A percentile compares a stretch with the other conserved stretches of the same genome.
phyloP scores from a whole-genome alignment of 805 yeast genomes.

The Blastobotrys attinorum region DNA sequence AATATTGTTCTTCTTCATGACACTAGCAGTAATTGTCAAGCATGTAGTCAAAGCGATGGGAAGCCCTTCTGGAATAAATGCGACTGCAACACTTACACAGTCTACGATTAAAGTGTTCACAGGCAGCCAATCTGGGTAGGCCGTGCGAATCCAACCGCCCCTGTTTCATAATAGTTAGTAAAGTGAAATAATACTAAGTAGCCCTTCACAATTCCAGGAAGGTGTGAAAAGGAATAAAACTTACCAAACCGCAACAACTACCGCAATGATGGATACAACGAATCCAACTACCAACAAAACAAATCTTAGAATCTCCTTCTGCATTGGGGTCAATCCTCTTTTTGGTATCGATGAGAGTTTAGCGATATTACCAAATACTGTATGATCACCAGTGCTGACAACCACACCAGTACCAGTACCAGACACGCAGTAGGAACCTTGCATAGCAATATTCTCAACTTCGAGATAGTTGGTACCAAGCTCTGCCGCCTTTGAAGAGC shows the following conservation, averaged over 20 bases:
- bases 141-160: constrained; percentile 35
- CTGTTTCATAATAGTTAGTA: constrained; percentile 28
- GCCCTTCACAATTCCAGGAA: too few species aligned
- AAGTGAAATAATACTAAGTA: too few species aligned
- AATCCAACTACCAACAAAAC: constrained; percentile 52
- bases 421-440: constrained; percentile 40
- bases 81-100: constrained; percentile 39
- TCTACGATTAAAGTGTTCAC: constrained; percentile 40
- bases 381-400: constrained; percentile 90
- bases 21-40: constrained; percentile 98
- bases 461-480: constrained; percentile 38
- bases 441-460: constrained; percentile 36
- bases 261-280: constrained; percentile 74
- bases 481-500: constrained; percentile 49
- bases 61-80: constrained; percentile 82
- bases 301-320: constrained; percentile 35
- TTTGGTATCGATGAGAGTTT: constrained; percentile 50
- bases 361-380: constrained; percentile 96
- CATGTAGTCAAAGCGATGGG: constrained; percentile 98
- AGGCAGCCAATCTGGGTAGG: constrained; percentile 36
- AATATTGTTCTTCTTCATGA: constrained; percentile 42
- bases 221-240: constrained; percentile 11
- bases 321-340: constrained; percentile 35
- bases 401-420: constrained; percentile 93
- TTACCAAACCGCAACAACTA: constrained; percentile 77